These are phyloP conservation scores for Talaromyces liani DNA, from an alignment of 495 filamentous ascomycete genomes.

Conservation along the genomic window DNA sequence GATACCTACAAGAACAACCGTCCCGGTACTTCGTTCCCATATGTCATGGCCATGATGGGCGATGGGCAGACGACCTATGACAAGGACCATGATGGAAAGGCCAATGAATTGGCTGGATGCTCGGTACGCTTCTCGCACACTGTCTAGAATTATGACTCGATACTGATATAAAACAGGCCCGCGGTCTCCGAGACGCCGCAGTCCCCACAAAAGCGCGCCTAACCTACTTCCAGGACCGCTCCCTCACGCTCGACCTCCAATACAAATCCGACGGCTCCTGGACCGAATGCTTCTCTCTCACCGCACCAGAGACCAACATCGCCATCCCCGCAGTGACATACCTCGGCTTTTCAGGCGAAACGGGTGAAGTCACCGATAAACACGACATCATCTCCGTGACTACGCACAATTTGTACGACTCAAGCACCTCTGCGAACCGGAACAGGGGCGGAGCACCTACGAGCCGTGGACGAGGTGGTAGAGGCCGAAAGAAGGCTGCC, in stretches of 20 bases:
- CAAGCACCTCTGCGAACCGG: slow-evolving; percentile 35
- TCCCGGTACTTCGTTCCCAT: slow-evolving; percentile 90
- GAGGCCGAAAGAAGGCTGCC: slow-evolving; percentile 21
- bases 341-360: slow-evolving; percentile 92
- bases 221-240: slow-evolving; percentile 96
- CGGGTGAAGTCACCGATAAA: slow-evolving; percentile 93
- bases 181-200: slow-evolving; percentile 73
- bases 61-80: slow-evolving; percentile 88
- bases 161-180: slow-evolving; percentile 41
- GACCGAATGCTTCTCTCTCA: slow-evolving; percentile 78
- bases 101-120: slow-evolving; percentile 87
- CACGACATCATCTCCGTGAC: slow-evolving; percentile 91
- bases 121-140: slow-evolving; percentile 50
- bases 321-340: slow-evolving; percentile 87
- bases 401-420: slow-evolving; percentile 80
- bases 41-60: slow-evolving; percentile 97
- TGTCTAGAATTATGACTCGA: not conserved
- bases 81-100: slow-evolving; percentile 91
- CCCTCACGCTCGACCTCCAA: slow-evolving; percentile 81
- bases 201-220: slow-evolving; percentile 78
- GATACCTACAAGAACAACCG: slow-evolving; percentile 99
- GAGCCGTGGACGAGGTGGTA: slow-evolving; percentile 19
- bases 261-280: slow-evolving; percentile 87
- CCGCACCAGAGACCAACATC: slow-evolving; percentile 54
- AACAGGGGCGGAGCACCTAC: slow-evolving; percentile 24